Evolutionary conservation across 805 yeast species (phyloP).

Genomic region (Metschnikowia bowlesiae): DNA sequence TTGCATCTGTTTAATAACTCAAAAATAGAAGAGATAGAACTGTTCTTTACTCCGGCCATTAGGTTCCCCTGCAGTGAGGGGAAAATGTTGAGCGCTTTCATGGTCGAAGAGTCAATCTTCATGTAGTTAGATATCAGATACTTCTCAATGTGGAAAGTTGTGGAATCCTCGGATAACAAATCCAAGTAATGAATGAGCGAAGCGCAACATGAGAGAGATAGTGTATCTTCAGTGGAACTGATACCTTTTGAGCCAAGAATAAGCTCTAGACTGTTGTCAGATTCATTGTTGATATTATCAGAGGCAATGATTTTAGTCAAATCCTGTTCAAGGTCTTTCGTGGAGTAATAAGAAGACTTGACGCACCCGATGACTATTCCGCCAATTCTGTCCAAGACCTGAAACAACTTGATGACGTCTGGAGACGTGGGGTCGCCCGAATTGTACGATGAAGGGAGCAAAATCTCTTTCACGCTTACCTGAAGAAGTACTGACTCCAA

Average conservation of each 20-base stretch:
- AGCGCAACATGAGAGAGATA: conserved; percentile 59
- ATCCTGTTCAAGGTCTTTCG: conserved; percentile 73
- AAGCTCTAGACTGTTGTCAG: conserved; percentile 32
- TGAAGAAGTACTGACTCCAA: conserved; percentile 84
- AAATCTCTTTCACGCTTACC: conserved; percentile 80
- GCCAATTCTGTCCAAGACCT: conserved; percentile 69
- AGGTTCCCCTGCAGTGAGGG: conserved; percentile 37
- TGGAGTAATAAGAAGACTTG: conserved; percentile 53
- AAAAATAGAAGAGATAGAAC: conserved; percentile 51
- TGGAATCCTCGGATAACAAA: conserved; percentile 53
- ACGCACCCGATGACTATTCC: conserved; percentile 65
- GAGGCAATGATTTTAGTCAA: conserved; percentile 58
- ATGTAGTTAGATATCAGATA: conserved; percentile 77
- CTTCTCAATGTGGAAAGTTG: conserved; percentile 55
- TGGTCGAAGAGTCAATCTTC: conserved; percentile 88
- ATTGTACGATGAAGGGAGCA: conserved; percentile 48
- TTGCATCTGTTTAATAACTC: conserved; percentile 87
- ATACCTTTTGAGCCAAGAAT: conserved; percentile 54
- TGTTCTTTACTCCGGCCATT: conserved; percentile 19
- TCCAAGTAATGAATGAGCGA: conserved; percentile 69
- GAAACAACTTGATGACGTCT: conserved; percentile 61
- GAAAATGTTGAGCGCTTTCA: conserved; percentile 81
- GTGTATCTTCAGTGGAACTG: conserved; percentile 37
- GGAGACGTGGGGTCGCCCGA: conserved; percentile 36
- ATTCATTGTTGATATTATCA: conserved; percentile 24